Evolutionary conservation across 192 early-diverging fungal species (phyloP).

Genomic region (Rhizophagus sp.): DNA sequence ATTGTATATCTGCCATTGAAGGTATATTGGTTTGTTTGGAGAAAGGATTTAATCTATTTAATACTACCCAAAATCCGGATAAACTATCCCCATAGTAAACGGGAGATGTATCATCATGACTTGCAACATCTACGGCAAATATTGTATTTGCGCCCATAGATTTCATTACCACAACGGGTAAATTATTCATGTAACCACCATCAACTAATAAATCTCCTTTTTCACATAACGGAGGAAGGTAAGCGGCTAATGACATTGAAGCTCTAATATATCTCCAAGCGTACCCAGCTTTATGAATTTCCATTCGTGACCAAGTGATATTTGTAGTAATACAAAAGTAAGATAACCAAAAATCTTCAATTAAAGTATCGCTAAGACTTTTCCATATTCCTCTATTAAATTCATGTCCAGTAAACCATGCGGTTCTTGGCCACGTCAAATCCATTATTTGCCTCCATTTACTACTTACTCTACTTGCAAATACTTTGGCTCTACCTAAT

Average conservation of each 20-base stretch:
- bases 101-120: constrained; percentile 90
- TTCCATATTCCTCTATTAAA: constrained; percentile 98
- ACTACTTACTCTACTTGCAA: constrained; percentile 75
- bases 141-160: constrained; percentile 83
- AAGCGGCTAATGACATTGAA: constrained; percentile 96
- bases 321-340: constrained; percentile 96
- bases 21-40: constrained; percentile 72
- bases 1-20: constrained; percentile 91
- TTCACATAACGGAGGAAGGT: constrained; percentile 94
- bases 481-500: constrained; percentile 82
- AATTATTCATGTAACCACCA: constrained; percentile 97
- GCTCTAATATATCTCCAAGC: constrained; percentile 98
- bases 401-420: constrained; percentile 91
- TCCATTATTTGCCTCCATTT: constrained; percentile 91
- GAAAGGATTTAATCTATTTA: constrained; percentile 84
- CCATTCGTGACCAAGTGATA: constrained; percentile 93
- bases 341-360: constrained; percentile 98
- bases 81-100: constrained; percentile 90
- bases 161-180: constrained; percentile 84
- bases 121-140: constrained; percentile 94
- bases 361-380: constrained; percentile 87
- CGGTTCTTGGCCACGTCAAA: constrained; percentile 92
- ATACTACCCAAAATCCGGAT: constrained; percentile 88
- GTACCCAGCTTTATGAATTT: constrained; percentile 88
- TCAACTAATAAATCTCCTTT: constrained; percentile 97